phyloP scores from a whole-genome alignment of 495 filamentous ascomycete species.

The Penicillium paxilli region DNA sequence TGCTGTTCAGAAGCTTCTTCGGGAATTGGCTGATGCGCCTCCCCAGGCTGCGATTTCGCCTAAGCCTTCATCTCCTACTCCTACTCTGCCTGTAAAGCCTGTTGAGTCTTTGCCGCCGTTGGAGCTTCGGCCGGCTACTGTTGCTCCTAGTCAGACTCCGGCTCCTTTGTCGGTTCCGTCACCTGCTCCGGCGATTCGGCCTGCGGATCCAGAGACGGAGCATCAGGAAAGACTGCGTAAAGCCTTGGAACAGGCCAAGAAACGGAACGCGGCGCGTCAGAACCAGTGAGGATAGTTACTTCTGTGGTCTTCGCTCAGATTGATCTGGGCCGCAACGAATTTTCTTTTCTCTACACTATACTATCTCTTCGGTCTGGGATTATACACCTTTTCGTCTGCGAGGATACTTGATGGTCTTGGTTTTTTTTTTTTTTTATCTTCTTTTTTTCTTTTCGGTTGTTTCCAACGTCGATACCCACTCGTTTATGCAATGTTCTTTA shows the following conservation, averaged over 20 bases:
- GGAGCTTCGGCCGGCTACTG: constrained; percentile 11
- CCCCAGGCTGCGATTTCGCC: constrained; percentile 17
- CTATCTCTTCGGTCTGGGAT: too few species aligned
- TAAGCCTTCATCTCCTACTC: background rate
- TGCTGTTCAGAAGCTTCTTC: constrained; percentile 33
- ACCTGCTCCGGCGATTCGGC: background rate
- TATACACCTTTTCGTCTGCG: too few species aligned
- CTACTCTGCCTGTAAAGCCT: background rate
- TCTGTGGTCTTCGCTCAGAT: too few species aligned
- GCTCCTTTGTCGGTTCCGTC: constrained; percentile 2
- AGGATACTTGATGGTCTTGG: too few species aligned
- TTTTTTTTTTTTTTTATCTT: background rate
- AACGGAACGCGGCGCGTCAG: constrained; percentile 45
- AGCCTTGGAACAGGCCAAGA: constrained; percentile 51
- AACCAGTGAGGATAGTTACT: too few species aligned
- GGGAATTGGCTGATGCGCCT: constrained; percentile 30
- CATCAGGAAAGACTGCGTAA: constrained; percentile 48
- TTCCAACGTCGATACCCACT: constrained; percentile 1
- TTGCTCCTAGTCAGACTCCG: constrained; percentile 4
- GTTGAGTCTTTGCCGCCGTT: constrained; percentile 1
- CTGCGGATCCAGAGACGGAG: constrained; percentile 29
- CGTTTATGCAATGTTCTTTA: background rate
- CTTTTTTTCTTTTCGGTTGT: background rate
- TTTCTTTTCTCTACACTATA: constrained; percentile 10
- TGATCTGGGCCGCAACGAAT: constrained; percentile 26